Evolutionary conservation across 208 protist genomes (phyloP).

Genomic region (Sergeia podlipaevii): DNA sequence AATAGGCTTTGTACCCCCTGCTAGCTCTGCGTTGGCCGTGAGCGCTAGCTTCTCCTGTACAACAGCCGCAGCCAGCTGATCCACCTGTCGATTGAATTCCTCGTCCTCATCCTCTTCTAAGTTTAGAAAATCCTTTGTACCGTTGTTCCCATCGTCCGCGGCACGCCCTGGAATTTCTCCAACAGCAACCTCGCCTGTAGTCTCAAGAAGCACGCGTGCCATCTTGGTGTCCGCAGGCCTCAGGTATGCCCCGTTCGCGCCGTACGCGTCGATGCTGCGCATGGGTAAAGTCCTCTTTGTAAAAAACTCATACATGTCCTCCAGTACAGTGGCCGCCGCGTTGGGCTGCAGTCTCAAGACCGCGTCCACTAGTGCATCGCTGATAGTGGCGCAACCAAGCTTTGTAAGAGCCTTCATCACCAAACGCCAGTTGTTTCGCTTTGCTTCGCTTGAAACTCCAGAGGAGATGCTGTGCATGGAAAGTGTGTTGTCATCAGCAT

Average conservation of each 20-base stretch:
- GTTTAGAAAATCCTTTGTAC: conserved; percentile 5
- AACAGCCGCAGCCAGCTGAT: not conserved
- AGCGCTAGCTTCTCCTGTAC: conserved; percentile 29
- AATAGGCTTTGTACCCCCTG: conserved; percentile 18
- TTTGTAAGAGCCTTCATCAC: conserved; percentile 45
- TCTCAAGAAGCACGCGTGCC: conserved; percentile 8
- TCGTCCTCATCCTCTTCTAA: not conserved
- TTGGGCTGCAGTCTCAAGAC: conserved; percentile 53
- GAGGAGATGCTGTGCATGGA: conserved; percentile 83
- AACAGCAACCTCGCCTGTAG: not conserved
- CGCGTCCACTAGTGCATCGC: conserved; percentile 44
- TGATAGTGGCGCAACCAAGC: conserved; percentile 44
- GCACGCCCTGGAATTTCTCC: not conserved
- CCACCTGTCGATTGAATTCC: not conserved
- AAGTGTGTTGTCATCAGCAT: conserved; percentile 31
- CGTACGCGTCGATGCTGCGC: conserved; percentile 15
- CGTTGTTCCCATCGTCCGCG: not conserved
- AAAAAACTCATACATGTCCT: conserved; percentile 82
- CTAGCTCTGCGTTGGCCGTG: conserved; percentile 62
- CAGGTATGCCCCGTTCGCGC: not conserved
- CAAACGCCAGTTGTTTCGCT: conserved; percentile 89
- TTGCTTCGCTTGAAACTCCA: conserved; percentile 64
- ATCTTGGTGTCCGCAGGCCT: not conserved
- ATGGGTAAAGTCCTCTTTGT: conserved; percentile 32
- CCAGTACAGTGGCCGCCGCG: conserved; percentile 52